A percentile compares a stretch with the other conserved stretches of the same genome.
These are phyloP conservation scores for Zopfochytrium polystomum DNA, from an alignment of 371 early-diverging fungal genomes.

Conservation along the genomic window DNA sequence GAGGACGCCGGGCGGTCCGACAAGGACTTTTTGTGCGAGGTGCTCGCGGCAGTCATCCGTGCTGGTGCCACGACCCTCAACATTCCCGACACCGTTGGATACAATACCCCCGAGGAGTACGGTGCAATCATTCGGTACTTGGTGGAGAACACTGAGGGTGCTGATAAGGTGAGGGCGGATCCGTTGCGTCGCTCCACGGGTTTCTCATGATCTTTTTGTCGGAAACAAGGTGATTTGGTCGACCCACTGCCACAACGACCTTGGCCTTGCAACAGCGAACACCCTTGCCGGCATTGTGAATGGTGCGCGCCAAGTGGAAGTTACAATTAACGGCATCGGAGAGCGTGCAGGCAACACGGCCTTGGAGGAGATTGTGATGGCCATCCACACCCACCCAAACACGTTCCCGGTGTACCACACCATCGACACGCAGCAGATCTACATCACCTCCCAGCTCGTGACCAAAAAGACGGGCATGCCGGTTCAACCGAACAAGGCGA, in stretches of 20 bases:
- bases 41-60: constrained; percentile 84
- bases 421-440: constrained; percentile 85
- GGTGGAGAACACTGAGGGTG: constrained; percentile 70
- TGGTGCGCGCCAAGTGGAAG: constrained; percentile 95
- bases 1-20: constrained; percentile 94
- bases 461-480: constrained; percentile 85
- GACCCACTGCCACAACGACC: constrained; percentile 95
- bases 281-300: constrained; percentile 83
- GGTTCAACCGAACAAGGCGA: constrained; percentile 95
- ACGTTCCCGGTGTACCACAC: constrained; percentile 81
- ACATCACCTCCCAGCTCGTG: constrained; percentile 83
- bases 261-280: constrained; percentile 95
- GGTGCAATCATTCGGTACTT: constrained; percentile 79
- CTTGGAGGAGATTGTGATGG: constrained; percentile 93
- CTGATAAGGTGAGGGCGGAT: constrained; percentile 62
- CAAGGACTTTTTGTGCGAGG: constrained; percentile 76
- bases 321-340: constrained; percentile 94
- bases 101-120: constrained; percentile 88
- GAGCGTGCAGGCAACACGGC: constrained; percentile 93
- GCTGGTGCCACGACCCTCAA: no score
- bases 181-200: no score
- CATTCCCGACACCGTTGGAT: no score
- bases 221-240: constrained; percentile 68
- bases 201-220: not conserved
- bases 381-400: constrained; percentile 82